These are phyloP conservation scores for Calonectria honghensis DNA, from an alignment of 2,329 filamentous ascomycete species.

Conservation along the genomic window DNA sequence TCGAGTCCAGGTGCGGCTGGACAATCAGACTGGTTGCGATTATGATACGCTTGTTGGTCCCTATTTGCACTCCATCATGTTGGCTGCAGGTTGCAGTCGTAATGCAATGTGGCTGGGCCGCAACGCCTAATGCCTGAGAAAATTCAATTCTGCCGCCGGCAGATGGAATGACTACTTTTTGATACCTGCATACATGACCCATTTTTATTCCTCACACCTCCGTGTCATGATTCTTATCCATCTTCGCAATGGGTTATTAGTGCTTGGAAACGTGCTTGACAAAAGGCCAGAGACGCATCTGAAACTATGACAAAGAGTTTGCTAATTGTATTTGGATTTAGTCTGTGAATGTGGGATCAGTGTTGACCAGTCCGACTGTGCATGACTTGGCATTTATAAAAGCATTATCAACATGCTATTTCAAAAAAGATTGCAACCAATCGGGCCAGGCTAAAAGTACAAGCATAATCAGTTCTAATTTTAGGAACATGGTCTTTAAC, in stretches of 20 bases:
- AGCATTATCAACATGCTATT: not conserved
- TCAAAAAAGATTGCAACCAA: not conserved
- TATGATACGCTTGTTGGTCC: not conserved
- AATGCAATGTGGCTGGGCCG: not conserved
- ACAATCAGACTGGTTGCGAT: not conserved
- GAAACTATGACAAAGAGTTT: not conserved
- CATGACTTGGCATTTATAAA: not conserved
- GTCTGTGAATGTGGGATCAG: not conserved
- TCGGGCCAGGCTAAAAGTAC: not conserved
- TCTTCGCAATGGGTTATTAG: not conserved
- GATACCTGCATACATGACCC: not conserved
- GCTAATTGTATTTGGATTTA: not conserved
- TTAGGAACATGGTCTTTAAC: not conserved
- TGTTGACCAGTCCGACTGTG: not conserved
- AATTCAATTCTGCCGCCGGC: not conserved
- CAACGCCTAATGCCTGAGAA: not conserved
- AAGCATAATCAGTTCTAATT: not conserved
- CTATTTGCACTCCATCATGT: not conserved
- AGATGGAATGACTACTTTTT: not conserved
- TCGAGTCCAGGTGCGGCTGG: not conserved
- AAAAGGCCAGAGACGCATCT: not conserved
- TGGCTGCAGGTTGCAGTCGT: not conserved
- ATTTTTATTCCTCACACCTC: not conserved
- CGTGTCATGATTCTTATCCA: not conserved
- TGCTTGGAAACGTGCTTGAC: not conserved